These are phyloP conservation scores for Beauveria pseudobassiana DNA, from an alignment of 2,329 filamentous ascomycete species.

Conservation along the genomic window DNA sequence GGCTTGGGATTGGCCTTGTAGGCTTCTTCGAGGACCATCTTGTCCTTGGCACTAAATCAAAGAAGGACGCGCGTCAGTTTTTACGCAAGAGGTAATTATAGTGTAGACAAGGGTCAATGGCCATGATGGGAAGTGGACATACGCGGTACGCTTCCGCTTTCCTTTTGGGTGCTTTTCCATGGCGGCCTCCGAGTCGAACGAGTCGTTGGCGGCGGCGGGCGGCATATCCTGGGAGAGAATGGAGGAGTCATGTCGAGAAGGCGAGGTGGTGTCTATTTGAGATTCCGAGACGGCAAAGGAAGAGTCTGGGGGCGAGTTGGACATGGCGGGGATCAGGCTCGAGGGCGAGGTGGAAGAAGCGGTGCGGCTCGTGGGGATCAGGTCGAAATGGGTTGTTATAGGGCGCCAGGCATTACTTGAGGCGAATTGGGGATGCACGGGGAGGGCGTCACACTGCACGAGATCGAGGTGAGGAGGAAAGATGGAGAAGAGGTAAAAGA, in stretches of 20 bases:
- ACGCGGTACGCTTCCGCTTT: slow-evolving; percentile 58
- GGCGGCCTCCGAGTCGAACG: slow-evolving; percentile 14
- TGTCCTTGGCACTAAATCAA: slow-evolving; percentile 67
- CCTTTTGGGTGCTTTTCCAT: slow-evolving; percentile 46
- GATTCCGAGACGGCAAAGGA: slow-evolving; percentile 7
- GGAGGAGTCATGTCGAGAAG: slow-evolving; percentile 7
- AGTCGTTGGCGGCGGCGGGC: not conserved
- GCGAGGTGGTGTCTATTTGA: slow-evolving; percentile 2
- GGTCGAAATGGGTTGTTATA: slow-evolving; percentile 6
- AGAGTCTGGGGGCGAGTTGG: slow-evolving; percentile 4
- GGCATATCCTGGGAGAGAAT: slow-evolving; percentile 5
- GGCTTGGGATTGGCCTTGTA: slow-evolving; percentile 83
- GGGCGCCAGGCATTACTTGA: slow-evolving; percentile 7
- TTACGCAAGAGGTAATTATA: not conserved
- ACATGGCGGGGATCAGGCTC: not conserved
- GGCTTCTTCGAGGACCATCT: slow-evolving; percentile 77
- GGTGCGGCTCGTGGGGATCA: slow-evolving; percentile 8
- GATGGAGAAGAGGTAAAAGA: not conserved
- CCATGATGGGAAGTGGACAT: slow-evolving; percentile 24
- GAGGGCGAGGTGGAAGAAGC: not conserved
- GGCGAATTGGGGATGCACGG: not conserved
- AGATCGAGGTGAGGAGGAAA: not conserved
- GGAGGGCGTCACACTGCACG: not conserved
- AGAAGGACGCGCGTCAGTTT: slow-evolving; percentile 10
- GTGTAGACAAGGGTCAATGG: no score